Base-by-base conservation (phyloP, 768 basidiomycete species). In the Termitomyces heimii region DNA sequence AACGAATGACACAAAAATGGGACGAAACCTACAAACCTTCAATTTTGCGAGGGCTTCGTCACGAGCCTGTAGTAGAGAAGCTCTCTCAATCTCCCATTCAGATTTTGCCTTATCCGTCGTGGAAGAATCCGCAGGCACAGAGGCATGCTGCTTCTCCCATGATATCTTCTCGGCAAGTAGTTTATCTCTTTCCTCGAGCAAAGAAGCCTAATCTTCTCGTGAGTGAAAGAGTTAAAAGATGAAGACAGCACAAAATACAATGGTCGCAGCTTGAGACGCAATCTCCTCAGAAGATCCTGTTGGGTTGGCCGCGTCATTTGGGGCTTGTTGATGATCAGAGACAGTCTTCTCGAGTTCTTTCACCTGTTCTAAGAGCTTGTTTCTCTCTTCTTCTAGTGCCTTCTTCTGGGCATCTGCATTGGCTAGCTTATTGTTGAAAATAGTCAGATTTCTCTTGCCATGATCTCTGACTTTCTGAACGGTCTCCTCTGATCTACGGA, bases 41-140 rank as follows among this genome's bases (percentile, higher is more conserved):
- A 79, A 69, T 53, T 82, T 81, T 12, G 79, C 73, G 6, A 80
- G 58, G 3, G 84, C 84, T n/a, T 85, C 82, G 56, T 81, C 85
- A 7, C 83, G 82, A 28, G 77, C 75, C 61, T 82, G 82, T 35
- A 76, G 55, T 0, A 92, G 72, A 53, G 81, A 78, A 0, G 70
- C 75, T 62, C 84, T 89, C 65, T 89, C 86, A 1, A 73, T 64
- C 55, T 88, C 85, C 80, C 82, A 82, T 18, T 69, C 68, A 14
- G 63, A 59, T 53, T 73, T 77, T 31, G 66, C 65, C 35, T 75
- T 72, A 8, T 59, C 65, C 3, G 60, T 53, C 9, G 66, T 31
- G 35, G 66, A 39, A 39, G 44, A n/a, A 14, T 52, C 51, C 12
- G 70, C 59, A 4, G 59, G 26, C 4, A 74, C 57, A 1, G 71